Base-by-base conservation (phyloP, 257 asterid genomes). In the Rubia yunnanensis region DNA sequence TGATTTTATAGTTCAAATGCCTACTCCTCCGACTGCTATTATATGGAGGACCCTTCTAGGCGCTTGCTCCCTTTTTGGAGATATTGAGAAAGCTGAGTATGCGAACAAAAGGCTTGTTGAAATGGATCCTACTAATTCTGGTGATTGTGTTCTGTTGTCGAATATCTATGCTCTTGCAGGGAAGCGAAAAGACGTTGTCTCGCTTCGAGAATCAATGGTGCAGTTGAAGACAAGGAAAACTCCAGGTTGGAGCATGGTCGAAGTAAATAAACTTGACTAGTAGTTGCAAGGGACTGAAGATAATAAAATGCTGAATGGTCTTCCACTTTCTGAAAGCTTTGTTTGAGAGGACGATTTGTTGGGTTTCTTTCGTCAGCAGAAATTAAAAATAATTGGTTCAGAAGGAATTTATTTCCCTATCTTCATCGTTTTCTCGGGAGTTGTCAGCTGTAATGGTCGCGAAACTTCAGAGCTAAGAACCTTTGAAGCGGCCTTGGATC, bases 41-140 rank as follows among this genome's bases (percentile, higher is more conserved):
- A 81, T 92, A 28, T 92, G 98, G 97, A 75, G 97, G 69, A 92
- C 94, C 24, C 88, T 92, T 64, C 94, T 92, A 10, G 98, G 98
- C 2, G 95, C 98, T 24, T 92, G 96, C 73, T 81, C 85, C 80
- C 86, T 85, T 72, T 72, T 75, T 38, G 94, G 95, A 27, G 73
- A 92, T 57, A 77, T 89, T 60, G 78, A 79, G 41, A 73, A 89
- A 62, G 97, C 97, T 0, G 88, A 85, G 82, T 53, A 56, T 30
- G 96, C 82, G n/a, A 86, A 79, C 62, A 61, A 73, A 52, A 79
- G 65, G 63, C 96, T 92, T 56, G 78, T 77, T 13, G 85, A 83
- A 78, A 39, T 84, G 53, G 98, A 89, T 73, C 94, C 96, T 18
- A 59, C 74, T 66, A 81, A 85, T 73, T 73, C 82, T 0, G 79